Base-by-base conservation (phyloP, 2,329 filamentous ascomycete genomes). In the Coniochaeta hoffmannii region DNA sequence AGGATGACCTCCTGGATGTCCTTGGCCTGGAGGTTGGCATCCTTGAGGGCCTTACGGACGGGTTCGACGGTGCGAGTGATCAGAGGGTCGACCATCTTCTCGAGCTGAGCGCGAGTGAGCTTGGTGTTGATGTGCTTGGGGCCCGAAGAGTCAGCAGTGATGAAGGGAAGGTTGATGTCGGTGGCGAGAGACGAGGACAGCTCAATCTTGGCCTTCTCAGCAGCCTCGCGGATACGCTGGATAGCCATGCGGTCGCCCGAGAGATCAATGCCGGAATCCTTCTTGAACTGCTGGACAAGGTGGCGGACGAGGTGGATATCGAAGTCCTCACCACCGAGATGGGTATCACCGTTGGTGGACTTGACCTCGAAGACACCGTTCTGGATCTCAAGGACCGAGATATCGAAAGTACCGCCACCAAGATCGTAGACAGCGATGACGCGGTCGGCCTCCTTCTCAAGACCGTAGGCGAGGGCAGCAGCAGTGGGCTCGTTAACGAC, bases 191-290 rank as follows among this genome's bases (percentile, higher is more conserved):
- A 92, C 32, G 92, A 97, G 12, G 93, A 97, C 64, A 97, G 81
- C 79, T 97, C 93, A 68, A 97, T 97, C 90, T 97, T 97, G 71
- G 93, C 93, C 86, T 97, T 97, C 84, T 97, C 93, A 65, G 92
- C 91, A 65, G 92, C 93, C 80, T 97, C 93, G 78, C 93, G 92
- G 73, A 97, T 97, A 85, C 93, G 88, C 84, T 97, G 93, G 70
- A 97, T 96, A 66, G 93, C 93, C 92, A 97, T 97, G 73, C 93
- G 91, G 80, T 97, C 93, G 69, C 76, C 78, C 57, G 90, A 89
- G 64, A 97, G 85, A 72, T 97, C 93, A 63, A 97, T 88, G 61
- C 89, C 87, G 61, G 90, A 90, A 65, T 96, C 90, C 77, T 90
- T 93, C 89, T 97, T 97, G 84, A 97, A 97, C 70, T 95, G 87